phyloP scores from a whole-genome alignment of 371 early-diverging fungal species.

The Chytridiales sp. region DNA sequence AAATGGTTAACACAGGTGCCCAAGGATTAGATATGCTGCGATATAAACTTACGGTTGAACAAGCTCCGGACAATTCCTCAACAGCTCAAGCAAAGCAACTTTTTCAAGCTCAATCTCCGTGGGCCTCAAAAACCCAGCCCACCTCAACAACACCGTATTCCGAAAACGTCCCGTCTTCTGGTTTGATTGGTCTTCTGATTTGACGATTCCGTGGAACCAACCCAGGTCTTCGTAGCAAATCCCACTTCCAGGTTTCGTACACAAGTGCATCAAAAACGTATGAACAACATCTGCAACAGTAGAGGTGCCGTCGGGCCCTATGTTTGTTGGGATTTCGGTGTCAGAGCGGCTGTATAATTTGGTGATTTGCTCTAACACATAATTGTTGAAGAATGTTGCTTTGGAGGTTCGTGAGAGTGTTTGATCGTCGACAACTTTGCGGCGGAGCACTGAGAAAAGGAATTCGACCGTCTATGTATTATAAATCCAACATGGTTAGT shows the following conservation, averaged over 20 bases:
- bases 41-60: conserved; percentile 62
- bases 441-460: conserved; percentile 56
- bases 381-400: conserved; percentile 64
- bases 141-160: conserved; percentile 53
- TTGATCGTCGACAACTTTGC: conserved; percentile 65
- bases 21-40: background rate
- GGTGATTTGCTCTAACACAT: conserved; percentile 66
- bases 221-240: conserved; percentile 72
- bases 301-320: conserved; percentile 22
- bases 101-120: conserved; percentile 69
- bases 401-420: conserved; percentile 57
- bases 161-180: background rate
- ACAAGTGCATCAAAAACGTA: conserved; percentile 69
- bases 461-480: conserved; percentile 56
- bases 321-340: conserved; percentile 36
- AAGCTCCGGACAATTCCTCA: conserved; percentile 75
- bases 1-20: conserved; percentile 3
- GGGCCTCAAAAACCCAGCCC: conserved; percentile 62
- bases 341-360: conserved; percentile 60
- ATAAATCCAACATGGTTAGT: background rate
- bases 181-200: too few species aligned
- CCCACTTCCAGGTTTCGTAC: conserved; percentile 72
- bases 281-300: conserved; percentile 66
- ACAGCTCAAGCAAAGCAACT: conserved; percentile 61
- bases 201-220: conserved; percentile 77